Conservation (phyloP, 805 yeast species). For the Vanderwaltozyma tropicalis region DNA sequence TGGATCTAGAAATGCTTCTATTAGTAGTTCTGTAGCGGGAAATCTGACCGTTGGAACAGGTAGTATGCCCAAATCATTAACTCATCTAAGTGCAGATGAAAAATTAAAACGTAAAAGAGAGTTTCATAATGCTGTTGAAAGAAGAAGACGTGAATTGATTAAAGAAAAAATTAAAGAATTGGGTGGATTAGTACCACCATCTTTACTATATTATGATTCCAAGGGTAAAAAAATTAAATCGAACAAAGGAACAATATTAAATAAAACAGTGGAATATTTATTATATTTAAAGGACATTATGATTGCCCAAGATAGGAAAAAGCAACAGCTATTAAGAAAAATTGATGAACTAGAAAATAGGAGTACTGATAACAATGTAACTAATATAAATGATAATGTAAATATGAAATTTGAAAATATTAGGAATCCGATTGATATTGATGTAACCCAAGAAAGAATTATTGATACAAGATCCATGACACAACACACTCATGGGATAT, state of each 20-base stretch:
- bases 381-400: background rate
- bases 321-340: constrained; percentile 32
- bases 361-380: background rate
- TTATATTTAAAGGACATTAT: constrained; percentile 52
- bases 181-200: constrained; percentile 72
- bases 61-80: background rate
- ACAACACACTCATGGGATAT: background rate
- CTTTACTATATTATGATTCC: constrained; percentile 39
- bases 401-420: too few species aligned
- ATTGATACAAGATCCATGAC: constrained; percentile 21
- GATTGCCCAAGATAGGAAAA: constrained; percentile 42
- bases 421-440: background rate
- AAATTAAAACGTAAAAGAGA: constrained; percentile 71
- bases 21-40: constrained; percentile 14
- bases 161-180: constrained; percentile 81
- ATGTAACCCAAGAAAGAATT: constrained; percentile 12
- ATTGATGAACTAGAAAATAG: constrained; percentile 27
- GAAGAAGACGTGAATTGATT: constrained; percentile 82
- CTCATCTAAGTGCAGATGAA: constrained; percentile 44
- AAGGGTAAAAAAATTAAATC: constrained; percentile 56
- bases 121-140: constrained; percentile 88
- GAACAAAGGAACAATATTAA: constrained; percentile 69
- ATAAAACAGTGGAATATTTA: constrained; percentile 73
- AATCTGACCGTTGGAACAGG: background rate
- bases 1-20: constrained; percentile 24